Base-by-base conservation (phyloP, 2,329 filamentous ascomycete species). In the Lecanicillium sp. region DNA sequence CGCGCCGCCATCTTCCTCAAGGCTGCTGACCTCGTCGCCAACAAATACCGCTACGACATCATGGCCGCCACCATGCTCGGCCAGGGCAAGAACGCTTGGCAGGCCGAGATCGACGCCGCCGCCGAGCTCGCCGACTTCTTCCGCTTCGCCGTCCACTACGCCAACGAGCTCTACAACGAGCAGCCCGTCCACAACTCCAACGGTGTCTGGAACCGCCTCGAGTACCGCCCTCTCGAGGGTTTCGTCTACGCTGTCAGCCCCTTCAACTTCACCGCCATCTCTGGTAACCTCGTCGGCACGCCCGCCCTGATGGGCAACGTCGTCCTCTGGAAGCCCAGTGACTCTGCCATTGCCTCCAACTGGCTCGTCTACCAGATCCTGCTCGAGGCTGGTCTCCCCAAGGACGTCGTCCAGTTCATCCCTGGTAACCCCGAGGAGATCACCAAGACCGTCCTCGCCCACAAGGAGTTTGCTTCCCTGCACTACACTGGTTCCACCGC, bases 71-170 rank as follows among this genome's bases (percentile, higher is more conserved):
- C 93, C 12, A 95, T 97, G 81, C 75, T 95, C 26, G 93, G 91
- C 52, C 91, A 98, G 70, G 91, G 93, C 60, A 97, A 97, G 80
- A 97, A 96, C 66, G 89, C 88, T 40, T 97, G 90, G 90, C 91
- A 98, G 70, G 91, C 93, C n/a, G 91, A 98, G 76, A 97, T 97
- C 55, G 91, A 97, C 67, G 79, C 90, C 32, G 91, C 91, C 15
- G 91, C 91, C 8, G 93, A 98, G 75, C 71, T 95, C 58, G 85
- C 81, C 58, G 91, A 98, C 66, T 97, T 97, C 70, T 73, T 97
- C 64, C 82, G 90, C 62, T 95, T 96, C 74, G 93, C 93, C 62
- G 91, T 96, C 45, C 83, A 90, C 66, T 96, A 93, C 62, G 91
- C 91, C 23, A 85, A 95, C 70, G 87, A 96, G 64, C 73, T 95